Evolutionary conservation across 2,329 filamentous ascomycete genomes (phyloP).

Genomic region (Botrytis paeoniae): DNA sequence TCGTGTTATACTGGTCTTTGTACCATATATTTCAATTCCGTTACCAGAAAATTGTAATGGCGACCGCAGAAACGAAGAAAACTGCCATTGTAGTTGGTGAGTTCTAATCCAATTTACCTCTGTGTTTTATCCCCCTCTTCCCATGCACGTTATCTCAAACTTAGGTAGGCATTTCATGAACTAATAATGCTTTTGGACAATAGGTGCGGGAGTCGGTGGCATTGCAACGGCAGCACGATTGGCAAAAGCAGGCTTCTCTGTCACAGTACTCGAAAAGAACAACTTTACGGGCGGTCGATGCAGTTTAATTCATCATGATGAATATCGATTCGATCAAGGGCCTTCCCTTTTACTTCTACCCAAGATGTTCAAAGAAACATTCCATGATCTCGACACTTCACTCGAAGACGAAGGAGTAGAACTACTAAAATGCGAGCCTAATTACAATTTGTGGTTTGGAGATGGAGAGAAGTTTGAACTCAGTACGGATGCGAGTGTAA

Average conservation of each 20-base stretch:
- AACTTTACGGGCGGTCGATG: slow-evolving; percentile 69
- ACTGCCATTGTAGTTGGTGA: slow-evolving; percentile 54
- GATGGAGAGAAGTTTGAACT: slow-evolving; percentile 63
- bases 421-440: slow-evolving; percentile 69
- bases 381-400: slow-evolving; percentile 64
- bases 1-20: slow-evolving; percentile 20
- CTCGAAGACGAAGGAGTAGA: slow-evolving; percentile 64
- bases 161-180: background rate
- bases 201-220: slow-evolving; percentile 67
- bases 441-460: slow-evolving; percentile 72
- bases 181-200: slow-evolving; percentile 32
- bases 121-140: background rate
- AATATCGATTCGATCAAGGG: slow-evolving; percentile 72
- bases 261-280: slow-evolving; percentile 80
- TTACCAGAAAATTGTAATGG: slow-evolving; percentile 16
- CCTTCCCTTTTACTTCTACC: slow-evolving; percentile 72
- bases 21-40: slow-evolving; percentile 19
- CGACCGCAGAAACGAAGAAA: slow-evolving; percentile 38
- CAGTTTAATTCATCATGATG: slow-evolving; percentile 58
- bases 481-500: slow-evolving; percentile 64
- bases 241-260: slow-evolving; percentile 64
- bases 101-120: slow-evolving; percentile 22
- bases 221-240: slow-evolving; percentile 70
- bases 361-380: slow-evolving; percentile 66
- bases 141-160: background rate